Percentiles rank a stretch among this genome's conserved stretches.
Conservation (phyloP, 2,329 filamentous ascomycete genomes). For the Fusarium dlaminii region DNA sequence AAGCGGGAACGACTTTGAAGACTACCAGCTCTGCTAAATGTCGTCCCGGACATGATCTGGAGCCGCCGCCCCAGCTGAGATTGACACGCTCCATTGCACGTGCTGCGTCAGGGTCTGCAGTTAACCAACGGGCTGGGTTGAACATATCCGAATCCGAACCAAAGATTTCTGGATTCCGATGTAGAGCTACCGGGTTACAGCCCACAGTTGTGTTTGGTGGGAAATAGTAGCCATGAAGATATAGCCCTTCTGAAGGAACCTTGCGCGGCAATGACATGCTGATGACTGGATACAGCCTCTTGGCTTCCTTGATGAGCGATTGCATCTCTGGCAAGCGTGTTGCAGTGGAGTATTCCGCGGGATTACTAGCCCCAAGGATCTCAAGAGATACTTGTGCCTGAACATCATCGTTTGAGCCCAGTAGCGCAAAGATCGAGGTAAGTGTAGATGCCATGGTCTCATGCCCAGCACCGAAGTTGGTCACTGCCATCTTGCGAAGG, state of each 20-base stretch:
- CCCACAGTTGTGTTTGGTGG: constrained; percentile 59
- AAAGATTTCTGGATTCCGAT: constrained; percentile 60
- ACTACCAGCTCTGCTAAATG: constrained; percentile 62
- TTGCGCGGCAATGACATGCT: constrained; percentile 61
- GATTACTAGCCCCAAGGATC: constrained; percentile 32
- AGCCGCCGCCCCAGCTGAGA: constrained; percentile 62
- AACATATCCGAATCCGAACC: constrained; percentile 57
- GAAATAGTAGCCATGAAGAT: constrained; percentile 52
- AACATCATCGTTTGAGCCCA: constrained; percentile 51
- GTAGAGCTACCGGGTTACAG: constrained; percentile 61
- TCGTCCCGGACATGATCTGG: constrained; percentile 60
- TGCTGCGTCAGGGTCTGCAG: constrained; percentile 36
- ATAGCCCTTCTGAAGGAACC: constrained; percentile 51
- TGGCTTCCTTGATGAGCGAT: constrained; percentile 61
- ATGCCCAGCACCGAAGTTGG: constrained; percentile 65
- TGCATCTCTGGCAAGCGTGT: constrained; percentile 49
- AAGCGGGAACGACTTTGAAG: constrained; percentile 52
- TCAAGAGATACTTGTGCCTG: constrained; percentile 49
- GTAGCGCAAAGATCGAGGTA: constrained; percentile 58
- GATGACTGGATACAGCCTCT: constrained; percentile 61
- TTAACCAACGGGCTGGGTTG: constrained; percentile 59
- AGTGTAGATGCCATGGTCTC: constrained; percentile 64
- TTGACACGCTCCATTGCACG: constrained; percentile 59
- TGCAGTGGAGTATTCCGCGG: constrained; percentile 37
- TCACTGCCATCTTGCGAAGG: constrained; percentile 61